These are phyloP conservation scores for Neurospora cerealis DNA, from an alignment of 495 filamentous ascomycete species.

Conservation along the genomic window DNA sequence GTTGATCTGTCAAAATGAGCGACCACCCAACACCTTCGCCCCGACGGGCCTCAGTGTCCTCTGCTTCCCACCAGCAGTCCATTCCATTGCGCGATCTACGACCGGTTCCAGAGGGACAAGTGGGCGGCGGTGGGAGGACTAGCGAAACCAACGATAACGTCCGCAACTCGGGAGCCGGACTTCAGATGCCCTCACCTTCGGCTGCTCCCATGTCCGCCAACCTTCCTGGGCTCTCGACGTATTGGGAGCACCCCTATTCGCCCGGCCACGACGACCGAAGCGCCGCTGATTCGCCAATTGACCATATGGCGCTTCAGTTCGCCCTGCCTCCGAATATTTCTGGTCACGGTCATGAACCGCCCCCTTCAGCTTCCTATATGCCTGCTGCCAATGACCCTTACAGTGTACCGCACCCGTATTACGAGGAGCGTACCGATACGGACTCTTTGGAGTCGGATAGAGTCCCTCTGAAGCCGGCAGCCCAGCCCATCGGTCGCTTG, in stretches of 20 bases:
- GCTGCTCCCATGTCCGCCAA: constrained; percentile 31
- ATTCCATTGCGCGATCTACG: constrained; percentile 81
- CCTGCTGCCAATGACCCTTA: constrained; percentile 26
- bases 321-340: constrained; percentile 38
- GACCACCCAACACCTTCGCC: constrained; percentile 19
- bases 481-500: constrained; percentile 57
- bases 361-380: constrained; percentile 15
- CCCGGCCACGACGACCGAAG: constrained; percentile 18
- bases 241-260: constrained; percentile 34
- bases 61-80: constrained; percentile 45
- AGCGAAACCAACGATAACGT: constrained; percentile 19
- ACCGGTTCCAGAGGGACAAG: constrained; percentile 41
- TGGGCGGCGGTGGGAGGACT: constrained; percentile 13
- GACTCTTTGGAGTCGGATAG: constrained; percentile 61
- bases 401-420: constrained; percentile 32
- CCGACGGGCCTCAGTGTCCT: constrained; percentile 16
- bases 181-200: constrained; percentile 9
- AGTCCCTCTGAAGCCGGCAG: constrained; percentile 49
- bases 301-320: constrained; percentile 36
- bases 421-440: constrained; percentile 43
- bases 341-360: constrained; percentile 9
- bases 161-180: constrained; percentile 16
- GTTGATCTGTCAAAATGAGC: constrained; percentile 11
- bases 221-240: constrained; percentile 33
- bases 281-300: constrained; percentile 32